Conservation (phyloP, 495 filamentous ascomycete species). For the Lophium mytilinum region DNA sequence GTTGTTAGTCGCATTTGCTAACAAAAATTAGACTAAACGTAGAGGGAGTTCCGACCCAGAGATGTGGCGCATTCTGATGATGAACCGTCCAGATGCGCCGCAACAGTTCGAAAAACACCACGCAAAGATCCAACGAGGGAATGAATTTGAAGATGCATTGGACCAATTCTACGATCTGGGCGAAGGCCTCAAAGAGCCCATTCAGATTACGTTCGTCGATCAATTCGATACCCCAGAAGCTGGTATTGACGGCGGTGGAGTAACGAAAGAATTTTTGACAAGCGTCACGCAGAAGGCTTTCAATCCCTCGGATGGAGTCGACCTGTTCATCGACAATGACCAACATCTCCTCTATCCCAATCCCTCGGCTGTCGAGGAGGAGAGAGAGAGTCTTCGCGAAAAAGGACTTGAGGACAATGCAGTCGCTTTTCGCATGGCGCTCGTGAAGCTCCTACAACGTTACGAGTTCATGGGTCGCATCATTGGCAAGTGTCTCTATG, state of each 20-base stretch:
- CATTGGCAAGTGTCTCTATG: conserved; percentile 95
- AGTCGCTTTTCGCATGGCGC: conserved; percentile 47
- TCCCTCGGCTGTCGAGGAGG: conserved; percentile 67
- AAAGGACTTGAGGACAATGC: conserved; percentile 46
- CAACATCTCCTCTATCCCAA: conserved; percentile 89
- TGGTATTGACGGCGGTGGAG: conserved; percentile 93
- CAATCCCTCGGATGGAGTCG: conserved; percentile 39
- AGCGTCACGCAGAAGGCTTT: conserved; percentile 88
- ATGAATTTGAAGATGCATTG: conserved; percentile 80
- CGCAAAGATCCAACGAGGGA: conserved; percentile 71
- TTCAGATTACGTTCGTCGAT: conserved; percentile 95
- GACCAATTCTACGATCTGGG: conserved; percentile 74
- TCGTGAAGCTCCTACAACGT: conserved; percentile 56
- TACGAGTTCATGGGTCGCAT: conserved; percentile 92
- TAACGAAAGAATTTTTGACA: conserved; percentile 95
- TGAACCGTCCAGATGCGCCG: conserved; percentile 31
- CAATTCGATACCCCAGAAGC: conserved; percentile 80
- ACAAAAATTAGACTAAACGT: conserved; percentile 42
- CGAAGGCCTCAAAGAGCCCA: conserved; percentile 86
- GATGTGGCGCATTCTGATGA: conserved; percentile 62
- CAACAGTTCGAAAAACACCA: conserved; percentile 63
- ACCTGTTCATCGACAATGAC: conserved; percentile 76
- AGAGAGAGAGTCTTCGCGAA: conserved; percentile 49
- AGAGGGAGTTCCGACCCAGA: conserved; percentile 72
- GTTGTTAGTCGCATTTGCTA: neutral